Evolutionary conservation across 2,329 filamentous ascomycete species (phyloP).

Genomic region (Colletotrichum simmondsii): DNA sequence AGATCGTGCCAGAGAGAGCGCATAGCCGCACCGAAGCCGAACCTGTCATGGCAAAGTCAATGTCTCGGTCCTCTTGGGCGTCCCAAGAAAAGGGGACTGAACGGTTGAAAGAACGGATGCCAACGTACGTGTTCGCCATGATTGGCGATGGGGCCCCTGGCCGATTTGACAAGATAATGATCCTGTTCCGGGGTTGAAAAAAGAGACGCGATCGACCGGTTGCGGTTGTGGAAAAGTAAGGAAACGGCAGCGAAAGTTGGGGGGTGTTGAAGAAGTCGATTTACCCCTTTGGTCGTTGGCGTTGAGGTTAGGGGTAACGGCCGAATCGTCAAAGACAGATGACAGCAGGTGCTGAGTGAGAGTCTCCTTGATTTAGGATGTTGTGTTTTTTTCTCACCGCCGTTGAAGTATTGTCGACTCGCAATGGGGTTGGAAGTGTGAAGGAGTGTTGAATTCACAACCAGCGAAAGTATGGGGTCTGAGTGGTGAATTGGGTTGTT

Average conservation of each 20-base stretch:
- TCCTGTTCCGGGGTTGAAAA: slow-evolving; percentile 15
- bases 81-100: slow-evolving; percentile 20
- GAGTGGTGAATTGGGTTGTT: slow-evolving; percentile 15
- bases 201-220: slow-evolving; percentile 24
- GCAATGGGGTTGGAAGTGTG: slow-evolving; percentile 2
- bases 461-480: not conserved
- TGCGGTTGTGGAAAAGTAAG: slow-evolving; percentile 22
- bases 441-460: not conserved
- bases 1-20: slow-evolving; percentile 96
- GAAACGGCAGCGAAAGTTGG: slow-evolving; percentile 5
- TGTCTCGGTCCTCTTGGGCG: slow-evolving; percentile 29
- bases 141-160: slow-evolving; percentile 29
- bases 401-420: slow-evolving; percentile 8
- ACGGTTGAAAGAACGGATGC: not conserved
- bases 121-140: slow-evolving; percentile 37
- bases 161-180: slow-evolving; percentile 28
- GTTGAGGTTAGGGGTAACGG: slow-evolving; percentile 33
- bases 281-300: slow-evolving; percentile 33
- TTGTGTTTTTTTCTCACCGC: not conserved
- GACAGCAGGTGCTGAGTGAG: slow-evolving; percentile 14
- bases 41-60: slow-evolving; percentile 51
- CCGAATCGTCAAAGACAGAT: slow-evolving; percentile 29
- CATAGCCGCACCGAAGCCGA: slow-evolving; percentile 78
- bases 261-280: slow-evolving; percentile 17
- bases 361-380: slow-evolving; percentile 5